Percentiles rank a stretch among this genome's conserved stretches.
phyloP scores from a whole-genome alignment of 345 rosid species.

The Triadica sebifera region DNA sequence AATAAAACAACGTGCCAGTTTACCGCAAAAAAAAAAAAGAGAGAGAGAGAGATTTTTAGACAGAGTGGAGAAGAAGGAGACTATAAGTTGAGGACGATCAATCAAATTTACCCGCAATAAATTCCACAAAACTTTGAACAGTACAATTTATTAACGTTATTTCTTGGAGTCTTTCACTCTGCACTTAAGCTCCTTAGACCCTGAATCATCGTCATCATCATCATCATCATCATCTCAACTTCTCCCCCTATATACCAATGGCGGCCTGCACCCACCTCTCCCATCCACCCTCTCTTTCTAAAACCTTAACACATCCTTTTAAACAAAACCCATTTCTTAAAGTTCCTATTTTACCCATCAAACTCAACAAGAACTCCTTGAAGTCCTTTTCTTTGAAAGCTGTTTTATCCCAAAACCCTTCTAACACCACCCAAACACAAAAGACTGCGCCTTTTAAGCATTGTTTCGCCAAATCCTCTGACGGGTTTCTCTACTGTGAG shows the following conservation, averaged over 20 bases:
- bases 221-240: too few species aligned
- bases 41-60: too few species aligned
- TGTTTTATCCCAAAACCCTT: slow-evolving; percentile 50
- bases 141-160: background rate
- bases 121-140: too few species aligned
- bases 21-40: too few species aligned
- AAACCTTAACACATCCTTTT: slow-evolving; percentile 26
- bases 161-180: background rate
- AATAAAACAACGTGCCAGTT: too few species aligned
- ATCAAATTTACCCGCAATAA: too few species aligned
- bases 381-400: slow-evolving; percentile 50
- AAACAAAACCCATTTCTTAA: slow-evolving; percentile 39
- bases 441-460: slow-evolving; percentile 46
- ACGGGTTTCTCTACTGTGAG: slow-evolving; percentile 89
- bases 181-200: background rate
- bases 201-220: background rate
- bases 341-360: slow-evolving; percentile 40
- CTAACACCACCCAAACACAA: slow-evolving; percentile 30
- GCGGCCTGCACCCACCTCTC: slow-evolving; percentile 37
- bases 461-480: slow-evolving; percentile 72
- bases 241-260: slow-evolving; percentile 24
- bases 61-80: too few species aligned
- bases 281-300: slow-evolving; percentile 34
- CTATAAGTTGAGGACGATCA: too few species aligned
- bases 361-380: slow-evolving; percentile 23